Evolutionary conservation across 1,284 basidiomycete species (phyloP), one percentile per base, ranked within the genome.

Genomic region (Paramarasmius palmivorus): DNA sequence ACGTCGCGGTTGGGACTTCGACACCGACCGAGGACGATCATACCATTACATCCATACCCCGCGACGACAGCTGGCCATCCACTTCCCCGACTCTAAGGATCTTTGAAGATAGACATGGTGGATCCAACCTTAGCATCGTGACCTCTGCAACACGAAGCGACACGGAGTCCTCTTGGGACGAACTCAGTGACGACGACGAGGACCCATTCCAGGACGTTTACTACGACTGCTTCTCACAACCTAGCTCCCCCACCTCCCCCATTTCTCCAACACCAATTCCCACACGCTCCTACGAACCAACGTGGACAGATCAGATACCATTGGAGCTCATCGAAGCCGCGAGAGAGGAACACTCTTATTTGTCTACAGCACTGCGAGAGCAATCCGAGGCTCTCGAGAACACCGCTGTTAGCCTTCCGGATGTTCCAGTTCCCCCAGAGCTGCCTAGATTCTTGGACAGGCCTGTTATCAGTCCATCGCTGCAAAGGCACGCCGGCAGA

Each of bases 371-470:
- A 15, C 25, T 29, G 23, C 25, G 15, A n/a, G 19, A 32, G 15
- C 25, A 32, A 29, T 5, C 1, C 4, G 44, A 46, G 44, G 15
- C 12, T 12, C n/a, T 26, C 29, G 8, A 9, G 55, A 19, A 55
- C 54, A 4, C 32, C 17, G 12, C 14, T 29, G 73, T 85, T 45
- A 77, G 87, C 46, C 74, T 85, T 2, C 88, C 88, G 14, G 85
- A 84, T 61, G 86, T 92, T 57, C 93, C 93, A 4, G 84, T 88
- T 38, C 93, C 94, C 1, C 95, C 96, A 0, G 77, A 81, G 1
- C 79, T 98, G 42, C 96, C 96, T 0, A 78, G 95, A 1, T 94
- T 98, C 65, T 77, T 99, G 29, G 95, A 98, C 65, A 94, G 93
- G 66, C 87, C 98, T 42, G 97, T 98, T 52, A 73, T 98, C 59